These are phyloP conservation scores for Alternaria longipes DNA, from an alignment of 2,329 filamentous ascomycete species.

Conservation along the genomic window DNA sequence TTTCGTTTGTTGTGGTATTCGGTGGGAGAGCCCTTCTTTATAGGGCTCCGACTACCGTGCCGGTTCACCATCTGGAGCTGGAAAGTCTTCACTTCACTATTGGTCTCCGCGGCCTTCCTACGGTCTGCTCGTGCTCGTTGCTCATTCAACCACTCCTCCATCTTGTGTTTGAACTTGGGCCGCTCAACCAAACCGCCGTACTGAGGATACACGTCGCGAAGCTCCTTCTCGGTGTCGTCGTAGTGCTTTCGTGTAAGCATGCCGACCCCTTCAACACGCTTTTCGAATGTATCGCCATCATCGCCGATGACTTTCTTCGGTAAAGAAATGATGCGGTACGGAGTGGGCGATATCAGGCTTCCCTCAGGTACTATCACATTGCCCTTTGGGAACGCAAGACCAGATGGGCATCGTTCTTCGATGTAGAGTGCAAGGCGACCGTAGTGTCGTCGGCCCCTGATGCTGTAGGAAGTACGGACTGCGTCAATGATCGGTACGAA, in stretches of 20 bases:
- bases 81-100: conserved; percentile 16
- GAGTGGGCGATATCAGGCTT: conserved; percentile 27
- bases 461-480: conserved; percentile 39
- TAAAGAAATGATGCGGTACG: conserved; percentile 33
- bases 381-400: conserved; percentile 43
- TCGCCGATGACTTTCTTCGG: conserved; percentile 13
- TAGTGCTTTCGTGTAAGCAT: conserved; percentile 33
- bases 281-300: not conserved
- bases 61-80: conserved; percentile 15
- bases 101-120: conserved; percentile 21
- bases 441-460: conserved; percentile 39
- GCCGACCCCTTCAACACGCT: conserved; percentile 2
- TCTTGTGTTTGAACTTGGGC: conserved; percentile 38
- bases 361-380: conserved; percentile 30
- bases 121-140: conserved; percentile 32
- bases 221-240: conserved; percentile 38
- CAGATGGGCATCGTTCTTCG: conserved; percentile 38
- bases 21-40: not conserved
- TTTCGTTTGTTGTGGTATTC: not conserved
- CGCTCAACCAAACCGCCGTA: conserved; percentile 46
- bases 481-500: conserved; percentile 45
- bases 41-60: not conserved
- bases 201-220: conserved; percentile 40
- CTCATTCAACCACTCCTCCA: conserved; percentile 40
- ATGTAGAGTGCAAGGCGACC: conserved; percentile 45